Evolutionary conservation across 2,329 filamentous ascomycete genomes (phyloP).

Genomic region (Pseudogymnoascus sp.): DNA sequence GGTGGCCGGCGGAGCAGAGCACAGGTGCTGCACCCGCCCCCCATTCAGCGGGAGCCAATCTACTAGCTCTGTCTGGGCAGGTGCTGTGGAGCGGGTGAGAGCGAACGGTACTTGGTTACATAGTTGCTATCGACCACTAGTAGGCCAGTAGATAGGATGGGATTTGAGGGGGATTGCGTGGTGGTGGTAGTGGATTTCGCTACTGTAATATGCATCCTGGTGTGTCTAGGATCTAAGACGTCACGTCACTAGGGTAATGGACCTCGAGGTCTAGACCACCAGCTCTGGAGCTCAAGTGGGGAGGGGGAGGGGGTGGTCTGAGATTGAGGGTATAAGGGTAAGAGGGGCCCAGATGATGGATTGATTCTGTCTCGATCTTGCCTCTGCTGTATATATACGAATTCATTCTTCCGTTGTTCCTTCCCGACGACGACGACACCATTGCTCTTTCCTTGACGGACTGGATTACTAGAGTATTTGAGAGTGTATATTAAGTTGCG

Average conservation of each 20-base stretch:
- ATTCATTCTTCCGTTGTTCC: neutral
- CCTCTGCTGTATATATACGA: neutral
- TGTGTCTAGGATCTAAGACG: neutral
- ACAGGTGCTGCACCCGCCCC: too few species aligned
- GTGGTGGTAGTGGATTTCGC: neutral
- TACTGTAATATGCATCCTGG: neutral
- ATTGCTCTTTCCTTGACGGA: constrained; percentile 1
- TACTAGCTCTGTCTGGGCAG: neutral
- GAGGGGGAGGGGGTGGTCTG: neutral
- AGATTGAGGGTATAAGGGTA: neutral
- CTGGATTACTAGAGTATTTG: constrained; percentile 5
- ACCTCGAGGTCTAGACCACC: neutral
- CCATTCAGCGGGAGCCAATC: neutral
- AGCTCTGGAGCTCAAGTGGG: neutral
- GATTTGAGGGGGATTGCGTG: neutral
- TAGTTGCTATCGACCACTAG: neutral
- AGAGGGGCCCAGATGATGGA: neutral
- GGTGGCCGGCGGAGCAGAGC: neutral
- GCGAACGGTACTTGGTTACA: neutral
- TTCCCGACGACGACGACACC: neutral
- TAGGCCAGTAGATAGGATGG: neutral
- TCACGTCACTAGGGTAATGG: neutral
- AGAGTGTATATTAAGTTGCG: neutral
- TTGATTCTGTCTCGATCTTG: neutral
- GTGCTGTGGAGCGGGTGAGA: neutral